Conservation (phyloP, 192 early-diverging fungal species). For the Chytriomyces sp. region DNA sequence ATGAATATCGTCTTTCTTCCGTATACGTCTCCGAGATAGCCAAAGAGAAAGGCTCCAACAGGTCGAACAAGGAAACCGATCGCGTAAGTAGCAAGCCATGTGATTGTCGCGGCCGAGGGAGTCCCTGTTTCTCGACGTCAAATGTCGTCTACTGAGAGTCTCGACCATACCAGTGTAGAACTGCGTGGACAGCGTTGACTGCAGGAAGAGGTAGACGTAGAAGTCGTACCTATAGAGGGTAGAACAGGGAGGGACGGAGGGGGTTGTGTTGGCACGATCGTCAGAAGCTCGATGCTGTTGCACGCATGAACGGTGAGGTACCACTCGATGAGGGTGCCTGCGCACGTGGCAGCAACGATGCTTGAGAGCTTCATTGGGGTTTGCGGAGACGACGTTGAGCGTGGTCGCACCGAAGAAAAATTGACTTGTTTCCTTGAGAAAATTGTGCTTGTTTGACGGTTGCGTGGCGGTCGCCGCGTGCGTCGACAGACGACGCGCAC, state of each 20-base stretch:
- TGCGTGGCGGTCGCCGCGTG: no score
- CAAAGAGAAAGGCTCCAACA: constrained; percentile 38
- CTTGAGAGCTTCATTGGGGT: neutral
- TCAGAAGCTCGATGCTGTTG: neutral
- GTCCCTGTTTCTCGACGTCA: neutral
- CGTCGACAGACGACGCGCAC: no score
- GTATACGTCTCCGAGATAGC: constrained; percentile 30
- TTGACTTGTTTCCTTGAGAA: neutral
- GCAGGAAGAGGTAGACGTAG: constrained; percentile 19
- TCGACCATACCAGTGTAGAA: constrained; percentile 14
- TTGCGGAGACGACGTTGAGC: no score
- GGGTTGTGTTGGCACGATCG: neutral
- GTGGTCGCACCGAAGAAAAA: neutral
- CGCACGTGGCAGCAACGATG: constrained; percentile 16
- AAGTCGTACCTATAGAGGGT: constrained; percentile 21
- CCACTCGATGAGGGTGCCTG: constrained; percentile 38
- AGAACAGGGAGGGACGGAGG: neutral
- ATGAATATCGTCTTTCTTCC: constrained; percentile 39
- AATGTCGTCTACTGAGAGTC: neutral
- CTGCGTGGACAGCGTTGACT: constrained; percentile 8
- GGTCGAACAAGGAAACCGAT: constrained; percentile 39
- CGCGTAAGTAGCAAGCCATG: constrained; percentile 27
- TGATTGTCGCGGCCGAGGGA: neutral
- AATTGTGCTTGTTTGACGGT: neutral
- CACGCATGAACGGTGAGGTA: constrained; percentile 13